Percentiles rank a stretch among this genome's conserved stretches.
These are phyloP conservation scores for Penicillium corylophilum DNA, from an alignment of 2,329 filamentous ascomycete genomes.

Conservation along the genomic window DNA sequence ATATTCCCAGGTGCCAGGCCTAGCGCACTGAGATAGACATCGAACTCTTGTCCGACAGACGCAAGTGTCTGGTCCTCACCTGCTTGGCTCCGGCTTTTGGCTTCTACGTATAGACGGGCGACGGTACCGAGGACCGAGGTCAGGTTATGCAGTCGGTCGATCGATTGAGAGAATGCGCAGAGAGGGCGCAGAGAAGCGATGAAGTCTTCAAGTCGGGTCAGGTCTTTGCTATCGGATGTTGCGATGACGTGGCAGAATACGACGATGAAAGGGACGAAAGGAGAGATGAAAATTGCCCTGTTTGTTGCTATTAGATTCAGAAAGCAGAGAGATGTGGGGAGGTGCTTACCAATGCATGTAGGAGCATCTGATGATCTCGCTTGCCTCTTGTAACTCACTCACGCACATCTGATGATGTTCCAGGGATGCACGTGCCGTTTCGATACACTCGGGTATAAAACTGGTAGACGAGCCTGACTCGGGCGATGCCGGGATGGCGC, in stretches of 20 bases:
- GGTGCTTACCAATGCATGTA: slow-evolving; percentile 38
- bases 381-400: slow-evolving; percentile 25
- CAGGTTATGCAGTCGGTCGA: slow-evolving; percentile 61
- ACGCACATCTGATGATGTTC: slow-evolving; percentile 34
- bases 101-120: slow-evolving; percentile 61
- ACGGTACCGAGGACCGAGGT: slow-evolving; percentile 63
- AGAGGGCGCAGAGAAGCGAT: slow-evolving; percentile 55
- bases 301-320: neutral
- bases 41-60: slow-evolving; percentile 60
- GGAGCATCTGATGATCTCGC: slow-evolving; percentile 29
- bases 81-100: slow-evolving; percentile 57
- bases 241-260: slow-evolving; percentile 53
- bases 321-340: neutral
- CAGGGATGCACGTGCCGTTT: slow-evolving; percentile 37
- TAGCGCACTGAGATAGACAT: slow-evolving; percentile 63
- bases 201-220: slow-evolving; percentile 57
- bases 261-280: slow-evolving; percentile 52
- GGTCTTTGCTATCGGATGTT: slow-evolving; percentile 53
- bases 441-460: slow-evolving; percentile 39
- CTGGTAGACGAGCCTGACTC: slow-evolving; percentile 24
- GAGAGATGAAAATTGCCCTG: slow-evolving; percentile 44
- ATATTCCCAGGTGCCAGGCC: slow-evolving; percentile 53
- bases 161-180: slow-evolving; percentile 56
- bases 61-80: slow-evolving; percentile 48
- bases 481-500: slow-evolving; percentile 36